Evolutionary conservation across 225 moss, liverwort and hornwort genomes (phyloP).

Genomic region (Anthoceros angustus): DNA sequence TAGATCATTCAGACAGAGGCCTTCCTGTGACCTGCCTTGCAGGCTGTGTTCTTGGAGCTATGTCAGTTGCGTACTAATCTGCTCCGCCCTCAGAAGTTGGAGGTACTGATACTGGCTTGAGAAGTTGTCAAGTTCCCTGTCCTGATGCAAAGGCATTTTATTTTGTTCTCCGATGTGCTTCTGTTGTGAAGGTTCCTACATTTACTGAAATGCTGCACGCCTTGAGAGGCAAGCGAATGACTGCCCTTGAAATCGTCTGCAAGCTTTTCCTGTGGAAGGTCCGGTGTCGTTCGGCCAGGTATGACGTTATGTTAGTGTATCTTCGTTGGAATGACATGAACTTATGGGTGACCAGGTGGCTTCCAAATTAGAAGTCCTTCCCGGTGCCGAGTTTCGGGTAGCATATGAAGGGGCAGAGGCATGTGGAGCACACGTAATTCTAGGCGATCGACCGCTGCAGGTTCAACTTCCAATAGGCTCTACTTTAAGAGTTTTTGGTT

Average conservation of each 20-base stretch:
- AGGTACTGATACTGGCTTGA: conserved; percentile 19
- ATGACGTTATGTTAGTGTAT: background rate
- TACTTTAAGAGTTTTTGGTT: background rate
- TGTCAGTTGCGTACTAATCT: conserved; percentile 43
- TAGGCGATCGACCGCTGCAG: conserved; percentile 78
- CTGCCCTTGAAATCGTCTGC: conserved; percentile 47
- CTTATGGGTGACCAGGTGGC: conserved; percentile 28
- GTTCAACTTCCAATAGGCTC: conserved; percentile 11
- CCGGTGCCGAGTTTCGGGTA: conserved; percentile 62
- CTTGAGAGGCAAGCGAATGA: conserved; percentile 45
- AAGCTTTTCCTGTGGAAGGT: conserved; percentile 64
- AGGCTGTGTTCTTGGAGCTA: conserved; percentile 69
- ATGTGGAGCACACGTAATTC: conserved; percentile 38
- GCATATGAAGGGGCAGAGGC: conserved; percentile 53
- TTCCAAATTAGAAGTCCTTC: conserved; percentile 50
- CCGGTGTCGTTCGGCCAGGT: background rate
- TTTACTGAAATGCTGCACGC: conserved; percentile 38
- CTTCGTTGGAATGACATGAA: background rate
- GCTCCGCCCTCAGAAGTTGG: conserved; percentile 26
- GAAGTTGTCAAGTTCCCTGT: background rate
- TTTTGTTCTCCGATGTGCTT: background rate
- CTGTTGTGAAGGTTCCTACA: conserved; percentile 35
- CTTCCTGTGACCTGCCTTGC: conserved; percentile 9
- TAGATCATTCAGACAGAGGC: background rate
- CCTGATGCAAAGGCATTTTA: background rate